Evolutionary conservation across 306 rosid genomes (phyloP).

Genomic region (Prinsepia uniflora): DNA sequence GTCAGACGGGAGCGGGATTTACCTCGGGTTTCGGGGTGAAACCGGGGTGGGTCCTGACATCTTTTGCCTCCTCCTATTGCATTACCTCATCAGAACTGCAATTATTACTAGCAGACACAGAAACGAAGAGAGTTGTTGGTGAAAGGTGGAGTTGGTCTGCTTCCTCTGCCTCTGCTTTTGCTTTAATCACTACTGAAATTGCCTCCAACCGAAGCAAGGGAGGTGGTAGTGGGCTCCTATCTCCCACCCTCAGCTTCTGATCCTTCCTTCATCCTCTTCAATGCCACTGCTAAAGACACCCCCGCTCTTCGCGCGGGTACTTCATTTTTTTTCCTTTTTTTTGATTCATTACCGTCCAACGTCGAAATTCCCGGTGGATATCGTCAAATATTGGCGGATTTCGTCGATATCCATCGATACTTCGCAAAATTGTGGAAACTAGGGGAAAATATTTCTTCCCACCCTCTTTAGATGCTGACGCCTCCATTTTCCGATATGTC

Average conservation of each 20-base stretch:
- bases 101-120: background rate
- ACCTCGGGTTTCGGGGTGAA: too few species aligned
- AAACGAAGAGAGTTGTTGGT: conserved; percentile 52
- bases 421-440: too few species aligned
- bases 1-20: too few species aligned
- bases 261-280: conserved; percentile 82
- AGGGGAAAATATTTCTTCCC: too few species aligned
- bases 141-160: conserved; percentile 41
- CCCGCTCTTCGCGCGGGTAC: conserved; percentile 99
- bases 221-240: conserved; percentile 70
- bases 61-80: background rate
- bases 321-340: background rate
- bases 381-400: too few species aligned
- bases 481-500: too few species aligned
- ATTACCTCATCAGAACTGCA: background rate
- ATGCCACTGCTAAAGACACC: conserved; percentile 78
- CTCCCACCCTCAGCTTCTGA: conserved; percentile 69
- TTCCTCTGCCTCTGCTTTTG: conserved; percentile 41
- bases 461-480: too few species aligned
- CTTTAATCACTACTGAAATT: conserved; percentile 6
- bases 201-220: conserved; percentile 52
- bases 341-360: background rate
- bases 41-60: too few species aligned
- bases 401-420: too few species aligned
- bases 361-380: too few species aligned